Evolutionary conservation across 208 protist species (phyloP).

Genomic region (Wallacemonas sp.): DNA sequence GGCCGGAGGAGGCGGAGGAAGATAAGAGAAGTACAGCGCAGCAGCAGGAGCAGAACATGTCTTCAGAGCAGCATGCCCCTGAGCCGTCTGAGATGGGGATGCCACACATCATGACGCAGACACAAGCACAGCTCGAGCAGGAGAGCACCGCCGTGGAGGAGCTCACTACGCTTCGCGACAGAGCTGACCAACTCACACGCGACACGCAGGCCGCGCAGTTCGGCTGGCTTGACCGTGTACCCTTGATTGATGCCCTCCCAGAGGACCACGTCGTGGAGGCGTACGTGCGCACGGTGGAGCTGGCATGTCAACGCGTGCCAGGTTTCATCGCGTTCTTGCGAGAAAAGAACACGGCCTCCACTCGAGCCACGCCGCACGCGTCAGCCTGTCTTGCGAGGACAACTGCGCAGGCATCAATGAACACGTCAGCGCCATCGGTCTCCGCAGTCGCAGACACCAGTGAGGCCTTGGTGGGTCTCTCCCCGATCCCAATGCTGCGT

Average conservation of each 20-base stretch:
- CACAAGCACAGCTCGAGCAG: neutral
- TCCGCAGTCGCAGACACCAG: neutral
- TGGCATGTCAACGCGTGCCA: conserved; percentile 25
- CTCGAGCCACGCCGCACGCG: neutral
- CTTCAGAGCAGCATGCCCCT: neutral
- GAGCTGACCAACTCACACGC: neutral
- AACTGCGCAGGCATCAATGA: neutral
- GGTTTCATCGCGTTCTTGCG: conserved; percentile 16
- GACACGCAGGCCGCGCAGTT: conserved; percentile 11
- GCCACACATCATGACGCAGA: too few relatives aligned
- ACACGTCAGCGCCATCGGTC: neutral
- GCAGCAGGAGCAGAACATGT: neutral
- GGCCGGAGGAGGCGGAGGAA: neutral
- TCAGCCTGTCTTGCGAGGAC: neutral
- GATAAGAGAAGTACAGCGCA: neutral
- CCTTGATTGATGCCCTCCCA: conserved; percentile 37
- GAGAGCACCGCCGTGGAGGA: neutral
- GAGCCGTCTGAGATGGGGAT: neutral
- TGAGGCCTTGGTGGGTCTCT: neutral
- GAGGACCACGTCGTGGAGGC: conserved; percentile 39
- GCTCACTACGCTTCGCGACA: neutral
- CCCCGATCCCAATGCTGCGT: neutral
- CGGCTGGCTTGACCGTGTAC: conserved; percentile 28
- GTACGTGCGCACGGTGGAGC: conserved; percentile 34
- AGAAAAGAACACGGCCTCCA: neutral